Evolutionary conservation across 345 rosid genomes (phyloP), one percentile per base, ranked within the genome.

Genomic region (Melaleuca quinquenervia): DNA sequence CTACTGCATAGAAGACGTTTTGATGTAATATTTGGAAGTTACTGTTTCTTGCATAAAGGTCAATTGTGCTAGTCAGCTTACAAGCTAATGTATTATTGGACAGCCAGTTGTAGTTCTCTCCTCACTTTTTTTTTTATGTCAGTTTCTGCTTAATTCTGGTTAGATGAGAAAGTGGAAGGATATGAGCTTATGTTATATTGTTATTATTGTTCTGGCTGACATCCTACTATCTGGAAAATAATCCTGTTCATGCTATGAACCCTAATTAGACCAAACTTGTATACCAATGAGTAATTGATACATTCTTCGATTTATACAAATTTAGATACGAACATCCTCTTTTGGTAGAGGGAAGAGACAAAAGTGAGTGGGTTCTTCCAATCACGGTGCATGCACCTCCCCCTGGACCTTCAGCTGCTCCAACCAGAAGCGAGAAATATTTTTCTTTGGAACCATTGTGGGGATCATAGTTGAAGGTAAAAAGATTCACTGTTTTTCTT

Each of bases 311-410:
- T 48, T 53, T 82, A 32, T 75, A 58, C 84, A n/a, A 87, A 70
- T 85, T 86, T 91, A 97, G 99, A 91, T 97, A 93, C 60, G 99
- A 94, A 75, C 99, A 97, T 90, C 99, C 99, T 49, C 95, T 97
- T 87, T 89, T 96, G 74, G 85, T 96, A 51, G 96, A 93, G 60
- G 96, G 94, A 56, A 89, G 97, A 86, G 99, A 97, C 85, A 97
- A 90, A 88, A 90, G 94, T 32, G 98, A 95, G 90, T 97, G 99
- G 99, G 88, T 95, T 90, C 98, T 97, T 85, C 99, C 99, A 9
- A 94, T 97, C 50, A 95, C 93, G 0, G 98, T 96, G 87, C 98
- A 94, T 83, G 99, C 98, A 82, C 97, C 96, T 82, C 96, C 98
- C 16, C 92, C 95, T 5, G 92, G 94, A 83, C 84, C 95, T 45